Conservation (phyloP, 495 filamentous ascomycete species). For the Aspergillus biplanus region DNA sequence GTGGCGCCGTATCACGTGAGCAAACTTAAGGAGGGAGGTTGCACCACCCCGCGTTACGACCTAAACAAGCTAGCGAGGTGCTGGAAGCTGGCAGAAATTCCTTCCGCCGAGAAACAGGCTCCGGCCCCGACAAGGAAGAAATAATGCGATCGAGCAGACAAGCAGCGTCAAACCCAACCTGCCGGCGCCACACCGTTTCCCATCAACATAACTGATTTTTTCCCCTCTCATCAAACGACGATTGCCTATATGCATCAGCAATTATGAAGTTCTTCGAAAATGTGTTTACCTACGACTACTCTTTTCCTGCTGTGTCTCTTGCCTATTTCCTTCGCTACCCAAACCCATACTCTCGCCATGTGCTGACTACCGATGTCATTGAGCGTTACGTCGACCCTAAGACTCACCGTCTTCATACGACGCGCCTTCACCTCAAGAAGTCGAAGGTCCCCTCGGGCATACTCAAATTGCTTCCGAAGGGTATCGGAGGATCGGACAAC, state of each 20-base stretch:
- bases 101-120: slow-evolving; percentile 7
- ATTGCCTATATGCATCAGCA: slow-evolving; percentile 26
- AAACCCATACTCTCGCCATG: slow-evolving; percentile 94
- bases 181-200: slow-evolving; percentile 15
- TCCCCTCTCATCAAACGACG: slow-evolving; percentile 13
- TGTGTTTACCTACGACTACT: slow-evolving; percentile 86
- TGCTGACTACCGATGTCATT: slow-evolving; percentile 95
- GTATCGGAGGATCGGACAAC: slow-evolving; percentile 72
- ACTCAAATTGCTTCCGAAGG: slow-evolving; percentile 78
- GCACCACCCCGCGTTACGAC: slow-evolving; percentile 24
- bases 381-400: slow-evolving; percentile 77
- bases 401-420: slow-evolving; percentile 83
- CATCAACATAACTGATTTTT: slow-evolving; percentile 13
- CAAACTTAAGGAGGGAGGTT: not conserved
- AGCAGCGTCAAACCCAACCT: slow-evolving; percentile 16
- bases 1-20: slow-evolving; percentile 14
- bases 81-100: slow-evolving; percentile 28
- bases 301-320: slow-evolving; percentile 88
- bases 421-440: slow-evolving; percentile 90
- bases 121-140: slow-evolving; percentile 17
- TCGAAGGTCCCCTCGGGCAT: slow-evolving; percentile 85
- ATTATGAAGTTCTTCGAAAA: slow-evolving; percentile 91
- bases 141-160: slow-evolving; percentile 23
- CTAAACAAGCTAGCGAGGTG: slow-evolving; percentile 18
- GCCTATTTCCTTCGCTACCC: slow-evolving; percentile 99